Base-by-base conservation (phyloP, 169 alveolate species). In the Amoebophrya sp. region DNA sequence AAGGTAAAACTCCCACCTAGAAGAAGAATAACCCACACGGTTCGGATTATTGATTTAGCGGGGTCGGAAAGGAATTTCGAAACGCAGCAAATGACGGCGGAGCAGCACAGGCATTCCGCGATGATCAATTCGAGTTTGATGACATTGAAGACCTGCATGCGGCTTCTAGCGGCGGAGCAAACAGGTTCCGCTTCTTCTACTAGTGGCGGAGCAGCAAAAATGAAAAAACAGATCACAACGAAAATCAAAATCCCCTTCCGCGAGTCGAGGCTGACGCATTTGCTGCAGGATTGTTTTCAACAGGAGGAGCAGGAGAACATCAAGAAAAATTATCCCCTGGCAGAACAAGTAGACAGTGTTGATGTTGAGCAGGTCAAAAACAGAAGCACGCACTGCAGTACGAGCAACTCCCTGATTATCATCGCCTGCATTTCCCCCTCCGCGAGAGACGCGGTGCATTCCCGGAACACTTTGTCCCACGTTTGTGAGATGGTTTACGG, bases 281-380 rank as follows among this genome's bases (percentile, higher is more conserved):
- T 66, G 83, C 83, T 66, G 35, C 83, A 66, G 83, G 83, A 66
- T 25, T 66, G 83, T 25, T 66, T 66, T n/a, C n/a, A n/a, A n/a
- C n/a, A n/a, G n/a, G n/a, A n/a, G n/a, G n/a, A n/a, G n/a, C 83
- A n/a, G 29, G 66, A 18, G 66, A 18, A 47, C 66, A 7, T 12
- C 66, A 47, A 47, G 66, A 7, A 47, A 47, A 47, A 18, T 18
- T 7, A 47, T 47, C 18, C 7, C 66, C 18, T 47, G 29, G 18
- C 66, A 47, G 66, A 18, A 47, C n/a, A n/a, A n/a, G n/a, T n/a
- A n/a, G n/a, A n/a, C n/a, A n/a, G n/a, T n/a, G n/a, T n/a, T n/a
- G n/a, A n/a, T n/a, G n/a, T n/a, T n/a, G n/a, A n/a, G n/a, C n/a
- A n/a, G n/a, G n/a, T n/a, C n/a, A n/a, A n/a, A n/a, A n/a, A n/a